Conservation (phyloP, 371 early-diverging fungal genomes). For the Amoeboaphelidium occidentale region DNA sequence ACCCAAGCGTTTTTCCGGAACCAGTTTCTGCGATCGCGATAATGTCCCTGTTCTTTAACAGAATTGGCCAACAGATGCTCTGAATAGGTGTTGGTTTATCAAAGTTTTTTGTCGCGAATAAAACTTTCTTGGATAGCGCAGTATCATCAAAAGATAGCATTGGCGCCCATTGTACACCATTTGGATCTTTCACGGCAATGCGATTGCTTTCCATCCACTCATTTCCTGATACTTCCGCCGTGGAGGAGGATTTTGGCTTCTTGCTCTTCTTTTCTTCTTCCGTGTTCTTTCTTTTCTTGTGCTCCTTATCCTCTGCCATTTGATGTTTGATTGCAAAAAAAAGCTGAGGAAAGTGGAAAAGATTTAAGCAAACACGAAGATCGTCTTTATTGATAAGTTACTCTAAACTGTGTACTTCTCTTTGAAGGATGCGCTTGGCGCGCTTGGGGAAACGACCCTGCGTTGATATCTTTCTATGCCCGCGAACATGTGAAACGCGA, state of each 20-base stretch:
- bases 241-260: constrained; percentile 11
- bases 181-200: constrained; percentile 34
- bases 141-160: constrained; percentile 48
- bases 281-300: neutral
- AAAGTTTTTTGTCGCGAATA: constrained; percentile 9
- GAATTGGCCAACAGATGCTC: constrained; percentile 30
- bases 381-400: no score
- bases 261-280: constrained; percentile 1
- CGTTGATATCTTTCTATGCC: neutral
- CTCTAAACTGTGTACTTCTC: no score
- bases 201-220: constrained; percentile 32
- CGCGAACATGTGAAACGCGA: neutral
- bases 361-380: no score
- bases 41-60: constrained; percentile 27
- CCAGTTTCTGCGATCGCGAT: constrained; percentile 41
- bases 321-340: no score
- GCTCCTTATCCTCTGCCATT: neutral
- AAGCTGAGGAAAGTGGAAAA: no score
- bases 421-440: no score
- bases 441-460: neutral
- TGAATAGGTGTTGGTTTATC: constrained; percentile 32
- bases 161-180: constrained; percentile 38
- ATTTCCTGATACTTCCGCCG: constrained; percentile 7
- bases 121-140: constrained; percentile 25
- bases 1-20: constrained; percentile 75